Evolutionary conservation across 768 basidiomycete genomes (phyloP).

Genomic region (Podaxis pistillaris): DNA sequence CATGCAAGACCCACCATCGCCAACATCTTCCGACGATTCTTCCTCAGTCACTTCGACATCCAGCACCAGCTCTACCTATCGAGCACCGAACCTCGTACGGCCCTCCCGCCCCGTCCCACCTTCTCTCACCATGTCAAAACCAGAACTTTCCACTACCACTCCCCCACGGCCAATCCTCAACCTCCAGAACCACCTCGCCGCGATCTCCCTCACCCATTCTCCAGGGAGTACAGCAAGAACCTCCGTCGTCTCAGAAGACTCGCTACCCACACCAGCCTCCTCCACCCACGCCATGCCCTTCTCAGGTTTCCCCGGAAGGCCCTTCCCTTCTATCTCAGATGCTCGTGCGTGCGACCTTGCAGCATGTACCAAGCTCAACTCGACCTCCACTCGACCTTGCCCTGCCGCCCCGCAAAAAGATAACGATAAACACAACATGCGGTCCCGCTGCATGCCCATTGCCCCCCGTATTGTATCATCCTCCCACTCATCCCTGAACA

Average conservation of each 20-base stretch:
- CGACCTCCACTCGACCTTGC: neutral
- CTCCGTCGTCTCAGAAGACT: conserved; percentile 41
- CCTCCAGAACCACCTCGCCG: conserved; percentile 31
- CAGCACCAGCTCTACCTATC: conserved; percentile 20
- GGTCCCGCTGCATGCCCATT: conserved; percentile 7
- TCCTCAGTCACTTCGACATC: conserved; percentile 22
- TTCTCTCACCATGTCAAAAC: conserved; percentile 49
- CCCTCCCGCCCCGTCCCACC: conserved; percentile 44
- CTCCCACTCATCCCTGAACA: conserved; percentile 9
- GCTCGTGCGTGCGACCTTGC: conserved; percentile 13
- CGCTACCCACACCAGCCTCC: conserved; percentile 50
- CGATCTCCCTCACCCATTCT: conserved; percentile 25
- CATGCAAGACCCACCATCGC: neutral
- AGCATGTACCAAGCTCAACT: conserved; percentile 7
- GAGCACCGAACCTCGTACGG: conserved; percentile 38
- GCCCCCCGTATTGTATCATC: conserved; percentile 2
- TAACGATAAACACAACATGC: neutral
- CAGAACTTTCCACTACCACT: conserved; percentile 27
- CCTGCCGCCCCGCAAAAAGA: neutral
- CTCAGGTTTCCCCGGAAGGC: conserved; percentile 17
- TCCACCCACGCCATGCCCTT: conserved; percentile 39
- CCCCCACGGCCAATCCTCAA: conserved; percentile 31
- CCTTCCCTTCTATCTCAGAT: conserved; percentile 13
- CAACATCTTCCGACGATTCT: conserved; percentile 9
- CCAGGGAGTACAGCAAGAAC: conserved; percentile 30